Evolutionary conservation across 768 basidiomycete species (phyloP), one percentile per base, ranked within the genome.

Genomic region (Leccinum longicurvipes): DNA sequence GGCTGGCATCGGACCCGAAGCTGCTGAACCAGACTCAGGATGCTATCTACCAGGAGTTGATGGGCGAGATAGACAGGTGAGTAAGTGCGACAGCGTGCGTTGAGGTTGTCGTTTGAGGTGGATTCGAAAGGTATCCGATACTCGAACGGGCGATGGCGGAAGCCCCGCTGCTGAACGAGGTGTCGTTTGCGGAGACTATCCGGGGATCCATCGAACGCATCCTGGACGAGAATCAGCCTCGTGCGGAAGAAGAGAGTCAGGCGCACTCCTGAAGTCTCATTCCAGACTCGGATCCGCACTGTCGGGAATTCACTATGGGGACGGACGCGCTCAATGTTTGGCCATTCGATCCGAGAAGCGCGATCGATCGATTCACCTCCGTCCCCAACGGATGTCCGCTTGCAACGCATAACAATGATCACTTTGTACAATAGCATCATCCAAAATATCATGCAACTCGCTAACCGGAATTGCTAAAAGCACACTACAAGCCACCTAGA

Each of bases 31-130:
- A 78, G 64, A 68, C 81, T 2, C 78, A 78, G 47, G 84, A 86
- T 2, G 69, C 70, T 10, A 72, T 82, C n/a, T 74, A 82, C 59
- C 73, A 78, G 54, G 87, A 89, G 60, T 71, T 91, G 14, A 78
- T 85, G 74, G 85, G 87, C 47, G 86, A 91, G 64, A 74, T 90
- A 27, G 85, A 88, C 68, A 79, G 87, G 87, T 83, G 21, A n/a
- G 64, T 50, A n/a, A 36, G 17, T 36, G 2, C 1, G 0, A 11
- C 9, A 6, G 4, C 19, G 6, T 12, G 29, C 19, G 10, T 32
- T 19, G 5, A 19, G 12, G 42, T 28, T 5, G 6, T 23, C 21
- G 19, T 23, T 9, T 51, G 19, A 36, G 21, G 10, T 47, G 45
- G 34, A 36, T n/a, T 14, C 34, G 9, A n/a, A 51, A 87, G 87